Conservation (phyloP, 2,329 filamentous ascomycete genomes). For the Sporothrix curviconia region DNA sequence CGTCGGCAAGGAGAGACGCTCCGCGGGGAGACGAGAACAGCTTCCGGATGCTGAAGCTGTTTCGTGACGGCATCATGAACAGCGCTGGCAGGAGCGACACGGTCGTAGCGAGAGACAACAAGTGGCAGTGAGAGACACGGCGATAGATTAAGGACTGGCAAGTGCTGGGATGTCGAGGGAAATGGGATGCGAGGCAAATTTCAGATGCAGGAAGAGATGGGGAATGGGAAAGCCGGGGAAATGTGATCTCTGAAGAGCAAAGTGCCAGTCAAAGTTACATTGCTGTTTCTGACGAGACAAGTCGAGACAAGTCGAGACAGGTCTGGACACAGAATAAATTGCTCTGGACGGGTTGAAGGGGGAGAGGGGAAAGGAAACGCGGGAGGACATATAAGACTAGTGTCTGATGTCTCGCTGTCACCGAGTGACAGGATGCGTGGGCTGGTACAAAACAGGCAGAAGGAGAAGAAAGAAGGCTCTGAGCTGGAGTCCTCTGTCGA, state of each 20-base stretch:
- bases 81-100: neutral
- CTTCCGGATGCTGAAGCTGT: conserved; percentile 38
- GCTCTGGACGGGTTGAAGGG: neutral
- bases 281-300: conserved; percentile 13
- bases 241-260: neutral
- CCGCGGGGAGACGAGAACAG: conserved; percentile 32
- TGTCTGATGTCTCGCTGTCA: neutral
- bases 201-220: neutral
- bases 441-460: neutral
- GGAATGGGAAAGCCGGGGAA: neutral
- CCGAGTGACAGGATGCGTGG: neutral
- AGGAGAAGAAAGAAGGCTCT: neutral
- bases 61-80: conserved; percentile 35
- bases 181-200: neutral
- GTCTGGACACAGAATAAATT: neutral
- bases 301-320: neutral
- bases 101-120: neutral
- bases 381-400: neutral
- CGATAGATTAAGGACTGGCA: neutral
- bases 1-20: conserved; percentile 1
- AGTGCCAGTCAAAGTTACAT: conserved; percentile 1
- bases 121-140: neutral
- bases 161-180: neutral
- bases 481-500: too few relatives aligned
- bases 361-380: neutral